Conservation (phyloP, 495 filamentous ascomycete genomes). For the Collariella sp. region DNA sequence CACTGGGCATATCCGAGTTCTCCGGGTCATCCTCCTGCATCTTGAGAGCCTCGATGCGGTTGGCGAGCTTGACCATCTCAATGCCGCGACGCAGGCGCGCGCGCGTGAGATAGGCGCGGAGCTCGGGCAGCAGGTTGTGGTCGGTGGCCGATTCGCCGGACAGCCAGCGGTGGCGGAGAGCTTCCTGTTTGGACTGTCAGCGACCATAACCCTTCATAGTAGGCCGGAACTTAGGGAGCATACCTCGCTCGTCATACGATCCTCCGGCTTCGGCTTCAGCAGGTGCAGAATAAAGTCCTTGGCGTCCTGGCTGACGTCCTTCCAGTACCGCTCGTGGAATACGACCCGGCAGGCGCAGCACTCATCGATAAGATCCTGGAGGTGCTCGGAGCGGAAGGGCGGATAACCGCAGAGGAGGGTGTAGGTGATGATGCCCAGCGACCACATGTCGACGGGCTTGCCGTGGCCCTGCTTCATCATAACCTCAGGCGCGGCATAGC, state of each 20-base stretch:
- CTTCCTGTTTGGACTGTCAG: constrained; percentile 41
- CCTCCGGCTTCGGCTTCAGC: constrained; percentile 67
- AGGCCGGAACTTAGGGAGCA: constrained; percentile 10
- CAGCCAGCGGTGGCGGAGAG: constrained; percentile 81
- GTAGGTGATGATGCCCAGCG: constrained; percentile 96
- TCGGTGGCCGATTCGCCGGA: constrained; percentile 83
- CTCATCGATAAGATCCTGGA: constrained; percentile 92
- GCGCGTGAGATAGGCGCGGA: constrained; percentile 87
- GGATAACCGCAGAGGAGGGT: constrained; percentile 99
- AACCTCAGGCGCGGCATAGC: constrained; percentile 94
- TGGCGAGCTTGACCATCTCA: constrained; percentile 91
- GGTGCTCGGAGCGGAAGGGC: constrained; percentile 89
- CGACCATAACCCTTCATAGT: no score
- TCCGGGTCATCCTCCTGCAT: constrained; percentile 89
- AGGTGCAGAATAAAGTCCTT: constrained; percentile 88
- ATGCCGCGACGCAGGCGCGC: constrained; percentile 87
- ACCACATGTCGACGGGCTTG: constrained; percentile 99
- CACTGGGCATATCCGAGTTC: constrained; percentile 50
- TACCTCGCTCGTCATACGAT: constrained; percentile 72
- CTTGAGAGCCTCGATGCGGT: constrained; percentile 94
- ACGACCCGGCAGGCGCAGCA: constrained; percentile 81
- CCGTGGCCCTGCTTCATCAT: constrained; percentile 97
- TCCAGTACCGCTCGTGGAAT: constrained; percentile 98
- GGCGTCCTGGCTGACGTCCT: constrained; percentile 89
- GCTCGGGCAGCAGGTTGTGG: constrained; percentile 94